phyloP scores from a whole-genome alignment of 2,329 filamentous ascomycete genomes.

The Sporothrix phasma region DNA sequence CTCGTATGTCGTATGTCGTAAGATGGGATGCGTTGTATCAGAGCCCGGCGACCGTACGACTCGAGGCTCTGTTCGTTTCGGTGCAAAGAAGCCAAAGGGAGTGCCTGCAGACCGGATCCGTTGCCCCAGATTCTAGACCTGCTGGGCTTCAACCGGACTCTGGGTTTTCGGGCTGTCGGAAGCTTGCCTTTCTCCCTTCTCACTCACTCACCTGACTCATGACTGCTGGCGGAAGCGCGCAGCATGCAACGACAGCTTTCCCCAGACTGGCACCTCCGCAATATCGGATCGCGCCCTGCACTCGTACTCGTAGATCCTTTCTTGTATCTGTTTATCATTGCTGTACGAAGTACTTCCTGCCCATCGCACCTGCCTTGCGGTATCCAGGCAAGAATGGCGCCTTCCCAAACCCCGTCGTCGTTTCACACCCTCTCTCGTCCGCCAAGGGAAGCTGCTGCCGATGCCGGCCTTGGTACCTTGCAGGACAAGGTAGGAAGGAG shows the following conservation, averaged over 20 bases:
- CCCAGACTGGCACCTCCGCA: neutral
- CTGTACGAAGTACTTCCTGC: too few relatives aligned
- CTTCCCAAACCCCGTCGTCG: neutral
- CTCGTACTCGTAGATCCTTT: neutral
- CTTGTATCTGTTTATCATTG: neutral
- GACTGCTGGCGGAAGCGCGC: neutral
- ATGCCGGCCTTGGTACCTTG: slow-evolving; percentile 1
- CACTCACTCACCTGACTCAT: neutral
- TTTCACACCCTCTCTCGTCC: neutral
- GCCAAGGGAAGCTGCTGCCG: neutral
- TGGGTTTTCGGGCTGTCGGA: neutral
- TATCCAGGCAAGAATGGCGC: neutral
- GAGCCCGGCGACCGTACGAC: too few relatives aligned
- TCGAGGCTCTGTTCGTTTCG: neutral
- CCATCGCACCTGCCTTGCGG: neutral
- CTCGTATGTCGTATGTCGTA: too few relatives aligned
- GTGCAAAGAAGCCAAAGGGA: neutral
- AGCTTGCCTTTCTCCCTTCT: neutral
- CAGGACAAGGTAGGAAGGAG: neutral
- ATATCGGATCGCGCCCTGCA: neutral
- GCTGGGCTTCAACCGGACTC: neutral
- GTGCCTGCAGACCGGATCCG: neutral
- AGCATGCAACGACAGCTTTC: neutral
- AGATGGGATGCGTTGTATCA: too few relatives aligned
- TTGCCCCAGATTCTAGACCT: neutral